phyloP scores from a whole-genome alignment of 148 eudicot genomes.

The Amaranthus cruentus region DNA sequence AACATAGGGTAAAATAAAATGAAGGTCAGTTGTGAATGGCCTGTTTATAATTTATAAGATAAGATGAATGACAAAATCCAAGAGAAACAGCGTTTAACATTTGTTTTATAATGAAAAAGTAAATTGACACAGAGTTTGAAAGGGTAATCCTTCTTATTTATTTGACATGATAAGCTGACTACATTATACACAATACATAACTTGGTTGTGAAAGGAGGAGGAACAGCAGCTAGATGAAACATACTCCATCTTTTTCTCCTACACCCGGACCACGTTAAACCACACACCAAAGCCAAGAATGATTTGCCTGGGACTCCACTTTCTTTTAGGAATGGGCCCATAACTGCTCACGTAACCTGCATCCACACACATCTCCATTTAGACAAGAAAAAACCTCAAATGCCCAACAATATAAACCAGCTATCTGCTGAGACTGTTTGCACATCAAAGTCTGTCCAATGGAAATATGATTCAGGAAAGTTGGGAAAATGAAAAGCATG shows the following conservation, averaged over 20 bases:
- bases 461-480: background rate
- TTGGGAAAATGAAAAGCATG: background rate
- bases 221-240: background rate
- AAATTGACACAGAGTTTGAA: background rate
- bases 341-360: conserved; percentile 23
- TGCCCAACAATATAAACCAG: no score
- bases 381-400: background rate
- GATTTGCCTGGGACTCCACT: conserved; percentile 47
- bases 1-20: no score
- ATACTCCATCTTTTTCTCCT: conserved; percentile 4
- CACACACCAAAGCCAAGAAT: conserved; percentile 54
- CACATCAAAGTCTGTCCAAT: background rate
- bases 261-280: conserved; percentile 11
- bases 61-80: no score
- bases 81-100: no score
- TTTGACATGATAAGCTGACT: background rate
- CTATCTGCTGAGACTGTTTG: background rate
- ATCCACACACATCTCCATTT: background rate
- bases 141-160: background rate
- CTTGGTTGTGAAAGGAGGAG: background rate
- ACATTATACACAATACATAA: conserved; percentile 7
- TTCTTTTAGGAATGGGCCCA: conserved; percentile 4
- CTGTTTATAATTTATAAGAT: no score
- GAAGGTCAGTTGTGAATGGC: no score
- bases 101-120: background rate